A percentile compares a stretch with the other conserved stretches of the same genome.
Evolutionary conservation across 805 yeast genomes (phyloP).

Genomic region (Jamesozyma rosinii): DNA sequence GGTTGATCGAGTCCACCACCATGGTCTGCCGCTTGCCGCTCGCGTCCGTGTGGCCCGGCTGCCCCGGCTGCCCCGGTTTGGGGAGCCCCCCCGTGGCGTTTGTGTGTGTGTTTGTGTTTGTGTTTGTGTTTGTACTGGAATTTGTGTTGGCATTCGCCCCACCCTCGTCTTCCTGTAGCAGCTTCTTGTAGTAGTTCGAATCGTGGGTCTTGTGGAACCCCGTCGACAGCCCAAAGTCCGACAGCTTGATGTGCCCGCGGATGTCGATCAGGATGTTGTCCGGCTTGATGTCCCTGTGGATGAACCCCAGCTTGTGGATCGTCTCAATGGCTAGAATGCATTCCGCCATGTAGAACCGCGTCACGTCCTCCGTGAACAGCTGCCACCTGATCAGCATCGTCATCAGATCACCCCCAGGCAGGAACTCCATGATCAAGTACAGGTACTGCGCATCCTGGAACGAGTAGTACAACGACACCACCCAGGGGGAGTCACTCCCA

Average conservation of each 20-base stretch:
- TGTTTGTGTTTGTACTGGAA: too few species aligned
- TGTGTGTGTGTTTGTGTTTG: too few species aligned
- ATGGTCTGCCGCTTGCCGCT: slow-evolving; percentile 58
- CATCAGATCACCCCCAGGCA: slow-evolving; percentile 87
- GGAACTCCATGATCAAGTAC: slow-evolving; percentile 89
- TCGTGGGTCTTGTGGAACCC: slow-evolving; percentile 94
- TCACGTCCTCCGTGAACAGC: slow-evolving; percentile 85
- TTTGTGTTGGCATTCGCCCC: slow-evolving; percentile 13
- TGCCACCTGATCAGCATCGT: slow-evolving; percentile 94
- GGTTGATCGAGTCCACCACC: slow-evolving; percentile 88
- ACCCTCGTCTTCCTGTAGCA: slow-evolving; percentile 55
- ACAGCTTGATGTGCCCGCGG: slow-evolving; percentile 68
- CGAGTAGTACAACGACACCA: slow-evolving; percentile 73
- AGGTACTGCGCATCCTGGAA: slow-evolving; percentile 66
- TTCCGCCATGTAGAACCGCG: slow-evolving; percentile 90
- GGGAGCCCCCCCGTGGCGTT: slow-evolving; percentile 24
- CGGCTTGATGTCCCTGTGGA: slow-evolving; percentile 95
- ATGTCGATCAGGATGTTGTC: slow-evolving; percentile 87
- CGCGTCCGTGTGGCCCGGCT: slow-evolving; percentile 5
- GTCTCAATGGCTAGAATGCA: slow-evolving; percentile 93
- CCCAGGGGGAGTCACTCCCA: slow-evolving; percentile 82
- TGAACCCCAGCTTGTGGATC: slow-evolving; percentile 83
- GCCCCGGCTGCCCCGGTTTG: slow-evolving; percentile 30
- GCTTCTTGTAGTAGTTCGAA: slow-evolving; percentile 71
- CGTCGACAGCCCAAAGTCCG: slow-evolving; percentile 81